Conservation (phyloP, 2,329 filamentous ascomycete species). For the Ceratocystis variospora region DNA sequence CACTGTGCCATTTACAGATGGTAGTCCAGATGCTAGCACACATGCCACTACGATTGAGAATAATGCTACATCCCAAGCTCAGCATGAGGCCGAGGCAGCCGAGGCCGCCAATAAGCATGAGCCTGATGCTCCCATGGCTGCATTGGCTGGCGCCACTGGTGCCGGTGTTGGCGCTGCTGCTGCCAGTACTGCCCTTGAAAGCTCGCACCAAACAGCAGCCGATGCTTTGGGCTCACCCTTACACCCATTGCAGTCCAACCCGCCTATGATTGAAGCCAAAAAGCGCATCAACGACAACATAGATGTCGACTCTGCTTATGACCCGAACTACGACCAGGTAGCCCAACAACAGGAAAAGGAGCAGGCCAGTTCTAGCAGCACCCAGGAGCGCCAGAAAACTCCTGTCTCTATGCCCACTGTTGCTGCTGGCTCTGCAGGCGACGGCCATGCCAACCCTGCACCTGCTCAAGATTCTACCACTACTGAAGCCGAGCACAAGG, state of each 20-base stretch:
- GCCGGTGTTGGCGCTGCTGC: not conserved
- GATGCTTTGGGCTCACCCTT: not conserved
- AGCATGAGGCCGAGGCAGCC: not conserved
- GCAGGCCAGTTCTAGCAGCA: not conserved
- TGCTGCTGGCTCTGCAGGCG: slow-evolving; percentile 1
- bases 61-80: not conserved
- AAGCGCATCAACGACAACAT: slow-evolving; percentile 2
- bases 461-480: not conserved
- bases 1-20: not conserved
- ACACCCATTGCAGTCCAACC: slow-evolving; percentile 16
- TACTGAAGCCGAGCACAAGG: not conserved
- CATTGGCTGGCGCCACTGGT: not conserved
- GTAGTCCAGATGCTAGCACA: slow-evolving; percentile 3
- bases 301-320: not conserved
- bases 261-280: not conserved
- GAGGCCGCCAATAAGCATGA: not conserved
- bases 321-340: not conserved
- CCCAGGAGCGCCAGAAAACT: not conserved
- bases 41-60: slow-evolving; percentile 10
- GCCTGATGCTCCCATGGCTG: not conserved
- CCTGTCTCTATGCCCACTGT: not conserved
- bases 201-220: not conserved
- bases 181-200: not conserved
- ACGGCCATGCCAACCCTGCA: not conserved
- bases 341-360: not conserved